phyloP scores from a whole-genome alignment of 257 asterid genomes.

The Jacaranda copaia region DNA sequence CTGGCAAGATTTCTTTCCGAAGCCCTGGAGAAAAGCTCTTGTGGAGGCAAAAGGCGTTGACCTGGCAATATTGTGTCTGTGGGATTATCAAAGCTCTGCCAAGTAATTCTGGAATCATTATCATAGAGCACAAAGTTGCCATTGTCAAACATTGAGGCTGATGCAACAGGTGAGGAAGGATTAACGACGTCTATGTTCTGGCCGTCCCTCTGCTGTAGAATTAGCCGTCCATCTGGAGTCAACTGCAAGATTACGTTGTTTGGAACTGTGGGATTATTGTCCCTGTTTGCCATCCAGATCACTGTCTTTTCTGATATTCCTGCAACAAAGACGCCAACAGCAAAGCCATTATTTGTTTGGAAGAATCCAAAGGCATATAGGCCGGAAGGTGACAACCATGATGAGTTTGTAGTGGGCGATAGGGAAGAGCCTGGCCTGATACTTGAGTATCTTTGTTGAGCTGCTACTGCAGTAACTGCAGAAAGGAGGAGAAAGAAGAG shows the following conservation, averaged over 20 bases:
- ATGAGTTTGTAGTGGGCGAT: slow-evolving; percentile 45
- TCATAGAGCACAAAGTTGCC: slow-evolving; percentile 62
- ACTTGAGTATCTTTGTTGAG: slow-evolving; percentile 41
- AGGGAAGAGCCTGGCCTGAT: slow-evolving; percentile 52
- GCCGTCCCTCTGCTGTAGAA: slow-evolving; percentile 34
- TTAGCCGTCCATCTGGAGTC: slow-evolving; percentile 44
- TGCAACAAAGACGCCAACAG: slow-evolving; percentile 41
- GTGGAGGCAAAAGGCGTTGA: slow-evolving; percentile 36
- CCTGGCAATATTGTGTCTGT: slow-evolving; percentile 54
- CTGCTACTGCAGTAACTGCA: slow-evolving; percentile 30
- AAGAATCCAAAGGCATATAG: slow-evolving; percentile 49
- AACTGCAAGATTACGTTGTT: slow-evolving; percentile 30
- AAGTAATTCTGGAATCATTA: slow-evolving; percentile 24
- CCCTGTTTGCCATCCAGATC: slow-evolving; percentile 47
- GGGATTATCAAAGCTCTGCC: slow-evolving; percentile 38
- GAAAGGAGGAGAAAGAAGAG: not conserved
- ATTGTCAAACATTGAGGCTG: slow-evolving; percentile 54
- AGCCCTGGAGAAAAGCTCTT: slow-evolving; percentile 48
- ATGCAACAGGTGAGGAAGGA: not conserved
- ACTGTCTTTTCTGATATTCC: slow-evolving; percentile 21
- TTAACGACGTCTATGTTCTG: not conserved
- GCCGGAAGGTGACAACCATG: slow-evolving; percentile 47
- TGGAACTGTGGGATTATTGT: slow-evolving; percentile 34
- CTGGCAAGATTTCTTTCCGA: slow-evolving; percentile 36
- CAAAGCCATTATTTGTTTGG: slow-evolving; percentile 21